phyloP scores from a whole-genome alignment of 768 basidiomycete genomes.

The Boletus tylopilopsis region DNA sequence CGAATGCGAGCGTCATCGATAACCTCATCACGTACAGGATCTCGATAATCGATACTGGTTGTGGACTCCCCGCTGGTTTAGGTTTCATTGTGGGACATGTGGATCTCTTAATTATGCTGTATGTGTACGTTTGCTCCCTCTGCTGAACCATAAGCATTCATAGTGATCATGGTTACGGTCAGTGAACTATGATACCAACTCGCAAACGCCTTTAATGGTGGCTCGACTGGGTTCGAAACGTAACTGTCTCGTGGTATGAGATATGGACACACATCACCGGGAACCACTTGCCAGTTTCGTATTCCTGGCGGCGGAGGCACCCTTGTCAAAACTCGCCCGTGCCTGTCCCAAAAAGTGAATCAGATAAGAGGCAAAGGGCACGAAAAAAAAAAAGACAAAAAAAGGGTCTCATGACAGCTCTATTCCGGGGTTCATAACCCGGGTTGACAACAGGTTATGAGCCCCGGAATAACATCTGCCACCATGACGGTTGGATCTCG shows the following conservation, averaged over 20 bases:
- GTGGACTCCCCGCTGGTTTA: conserved; percentile 56
- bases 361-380: not conserved
- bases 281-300: not conserved
- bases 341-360: not conserved
- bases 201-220: too few relatives aligned
- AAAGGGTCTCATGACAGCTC: conserved; percentile 7
- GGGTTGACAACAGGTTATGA: conserved; percentile 20
- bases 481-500: conserved; percentile 10
- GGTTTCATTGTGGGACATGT: conserved; percentile 59
- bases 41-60: conserved; percentile 52
- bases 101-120: conserved; percentile 53
- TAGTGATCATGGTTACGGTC: conserved; percentile 29
- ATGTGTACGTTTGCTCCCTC: conserved; percentile 43
- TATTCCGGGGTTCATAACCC: conserved; percentile 16
- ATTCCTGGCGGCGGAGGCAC: not conserved
- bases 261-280: not conserved
- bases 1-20: conserved; percentile 46
- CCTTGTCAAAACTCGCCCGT: not conserved
- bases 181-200: conserved; percentile 10
- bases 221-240: too few relatives aligned
- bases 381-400: not conserved
- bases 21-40: conserved; percentile 56
- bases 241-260: conserved; percentile 9
- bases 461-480: conserved; percentile 21
- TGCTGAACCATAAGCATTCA: conserved; percentile 7